Base-by-base conservation (phyloP, 2,329 filamentous ascomycete species). In the Mycogone perniciosa region DNA sequence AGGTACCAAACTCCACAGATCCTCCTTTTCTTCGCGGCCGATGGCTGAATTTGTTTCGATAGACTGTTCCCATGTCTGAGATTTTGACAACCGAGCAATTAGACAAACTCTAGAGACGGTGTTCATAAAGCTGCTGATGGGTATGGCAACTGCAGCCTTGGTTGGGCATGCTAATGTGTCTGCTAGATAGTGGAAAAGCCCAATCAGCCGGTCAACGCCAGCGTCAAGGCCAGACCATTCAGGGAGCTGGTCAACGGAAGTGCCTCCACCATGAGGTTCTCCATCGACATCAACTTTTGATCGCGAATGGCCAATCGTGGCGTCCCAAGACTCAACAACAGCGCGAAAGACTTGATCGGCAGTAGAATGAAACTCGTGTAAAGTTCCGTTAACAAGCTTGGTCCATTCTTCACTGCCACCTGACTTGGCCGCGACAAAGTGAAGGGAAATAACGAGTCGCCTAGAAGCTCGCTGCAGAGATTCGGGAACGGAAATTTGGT, bases 391-490 rank as follows among this genome's bases (percentile, higher is more conserved):
- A 42, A 91, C 70, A 11, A 81, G 75, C 58, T 81, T 86, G 11
- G 75, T 74, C 91, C 91, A 96, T 67, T 95, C 89, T 26, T 88
- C 85, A 26, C 80, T 79, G 8, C 83, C 80, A 13, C 82, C 82
- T 54, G 87, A 85, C 68, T 96, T 96, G 5, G 88, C 83, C 1
- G 88, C 86, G 48, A 88, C 93, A 63, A 85, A 83, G 57, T 89
- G 85, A 43, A 95, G 73, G n/a, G 84, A 76, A 7, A 89, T 77
- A 44, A 84, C 76, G 2, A 96, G 68, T 29, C 76, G 79, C 42
- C 84, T 80, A 10, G 88, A 82, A 48, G 79, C 76, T 33, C 73
- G 65, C 26, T 77, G 71, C 5, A 88, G 70, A 1, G 74, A 73
- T 4, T 67, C 65, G 1, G 86, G 75, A 5, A 80, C 71, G 5